Percentiles rank a stretch among this genome's conserved stretches.
phyloP scores from a whole-genome alignment of 2,329 filamentous ascomycete genomes.

The Cercospora berteroae region DNA sequence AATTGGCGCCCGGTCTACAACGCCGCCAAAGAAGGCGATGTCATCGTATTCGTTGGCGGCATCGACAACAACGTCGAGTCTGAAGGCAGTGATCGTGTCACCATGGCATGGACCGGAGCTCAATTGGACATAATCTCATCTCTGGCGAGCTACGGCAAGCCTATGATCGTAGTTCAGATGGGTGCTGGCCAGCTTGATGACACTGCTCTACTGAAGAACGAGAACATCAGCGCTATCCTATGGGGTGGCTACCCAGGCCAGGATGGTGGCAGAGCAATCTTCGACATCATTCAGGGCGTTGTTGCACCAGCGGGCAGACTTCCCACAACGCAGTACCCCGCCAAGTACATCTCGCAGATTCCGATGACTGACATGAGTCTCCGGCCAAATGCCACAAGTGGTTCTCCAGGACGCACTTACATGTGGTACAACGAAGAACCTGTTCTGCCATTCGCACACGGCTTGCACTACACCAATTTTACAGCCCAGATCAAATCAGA shows the following conservation, averaged over 20 bases:
- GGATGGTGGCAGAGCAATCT: slow-evolving; percentile 55
- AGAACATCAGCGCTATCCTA: slow-evolving; percentile 52
- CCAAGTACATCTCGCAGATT: slow-evolving; percentile 50
- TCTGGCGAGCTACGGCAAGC: slow-evolving; percentile 49
- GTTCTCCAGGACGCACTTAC: slow-evolving; percentile 57
- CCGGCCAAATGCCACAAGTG: slow-evolving; percentile 43
- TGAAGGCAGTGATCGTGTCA: slow-evolving; percentile 53
- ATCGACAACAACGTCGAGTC: slow-evolving; percentile 54
- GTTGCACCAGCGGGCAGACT: slow-evolving; percentile 54
- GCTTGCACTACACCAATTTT: slow-evolving; percentile 60
- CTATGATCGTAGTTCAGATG: slow-evolving; percentile 53
- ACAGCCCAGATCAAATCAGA: slow-evolving; percentile 26
- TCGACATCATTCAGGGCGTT: slow-evolving; percentile 55
- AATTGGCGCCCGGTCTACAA: slow-evolving; percentile 33
- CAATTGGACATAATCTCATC: slow-evolving; percentile 54
- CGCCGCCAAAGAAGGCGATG: slow-evolving; percentile 48
- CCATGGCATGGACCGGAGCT: slow-evolving; percentile 52
- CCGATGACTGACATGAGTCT: slow-evolving; percentile 58
- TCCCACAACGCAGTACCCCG: slow-evolving; percentile 56
- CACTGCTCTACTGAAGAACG: slow-evolving; percentile 48
- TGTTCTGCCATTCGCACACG: slow-evolving; percentile 55
- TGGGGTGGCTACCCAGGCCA: slow-evolving; percentile 63
- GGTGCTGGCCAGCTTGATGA: slow-evolving; percentile 55
- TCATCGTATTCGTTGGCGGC: slow-evolving; percentile 56
- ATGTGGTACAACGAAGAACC: slow-evolving; percentile 56